These are phyloP conservation scores for Kwoniella sp. DNA, from an alignment of 768 basidiomycete species.

Conservation along the genomic window DNA sequence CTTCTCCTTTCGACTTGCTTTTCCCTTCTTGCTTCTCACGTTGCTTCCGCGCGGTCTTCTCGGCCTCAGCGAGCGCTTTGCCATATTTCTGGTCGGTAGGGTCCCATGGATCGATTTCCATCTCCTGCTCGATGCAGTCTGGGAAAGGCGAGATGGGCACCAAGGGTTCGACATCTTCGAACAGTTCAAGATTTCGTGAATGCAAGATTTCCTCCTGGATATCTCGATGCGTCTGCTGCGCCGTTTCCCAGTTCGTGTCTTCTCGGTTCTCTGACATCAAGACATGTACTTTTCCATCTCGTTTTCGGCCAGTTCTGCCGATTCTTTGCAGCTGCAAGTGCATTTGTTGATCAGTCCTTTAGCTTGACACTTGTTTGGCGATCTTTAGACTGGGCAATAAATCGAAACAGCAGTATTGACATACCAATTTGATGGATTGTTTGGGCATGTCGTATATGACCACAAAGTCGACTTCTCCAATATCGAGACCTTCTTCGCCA, in stretches of 20 bases:
- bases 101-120: slow-evolving; percentile 68
- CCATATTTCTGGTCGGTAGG: slow-evolving; percentile 43
- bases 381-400: not conserved
- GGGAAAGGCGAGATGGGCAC: slow-evolving; percentile 78
- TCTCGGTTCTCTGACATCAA: slow-evolving; percentile 88
- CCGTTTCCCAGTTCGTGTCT: slow-evolving; percentile 84
- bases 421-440: slow-evolving; percentile 91
- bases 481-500: slow-evolving; percentile 97
- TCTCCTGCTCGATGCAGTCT: slow-evolving; percentile 72
- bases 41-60: slow-evolving; percentile 24
- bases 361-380: not conserved
- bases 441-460: slow-evolving; percentile 96
- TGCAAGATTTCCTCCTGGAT: slow-evolving; percentile 85
- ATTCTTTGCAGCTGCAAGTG: slow-evolving; percentile 80
- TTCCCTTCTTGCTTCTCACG: slow-evolving; percentile 58
- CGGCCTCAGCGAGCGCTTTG: slow-evolving; percentile 23
- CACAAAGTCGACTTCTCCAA: slow-evolving; percentile 94
- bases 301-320: slow-evolving; percentile 91
- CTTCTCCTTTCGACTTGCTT: slow-evolving; percentile 3
- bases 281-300: slow-evolving; percentile 84
- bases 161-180: slow-evolving; percentile 84
- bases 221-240: slow-evolving; percentile 79
- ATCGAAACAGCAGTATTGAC: slow-evolving; percentile 37
- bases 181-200: slow-evolving; percentile 85
- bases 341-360: not conserved